These are phyloP conservation scores for Phytophthora sansomeana DNA, from an alignment of 352 stramenopile species.

Conservation along the genomic window DNA sequence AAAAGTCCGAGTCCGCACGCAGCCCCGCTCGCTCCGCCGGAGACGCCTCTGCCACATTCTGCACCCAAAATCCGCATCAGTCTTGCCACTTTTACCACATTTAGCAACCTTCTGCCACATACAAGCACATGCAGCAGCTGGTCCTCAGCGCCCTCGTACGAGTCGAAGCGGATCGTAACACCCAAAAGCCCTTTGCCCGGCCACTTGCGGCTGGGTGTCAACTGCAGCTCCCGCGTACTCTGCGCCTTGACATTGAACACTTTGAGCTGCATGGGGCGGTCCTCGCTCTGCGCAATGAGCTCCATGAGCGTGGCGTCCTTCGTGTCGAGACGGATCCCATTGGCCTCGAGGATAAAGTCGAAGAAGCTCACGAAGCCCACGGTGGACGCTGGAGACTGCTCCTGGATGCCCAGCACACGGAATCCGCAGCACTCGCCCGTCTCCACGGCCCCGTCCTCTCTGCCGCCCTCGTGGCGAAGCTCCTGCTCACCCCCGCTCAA, in stretches of 20 bases:
- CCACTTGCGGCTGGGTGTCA: slow-evolving; percentile 95
- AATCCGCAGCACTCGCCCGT: slow-evolving; percentile 91
- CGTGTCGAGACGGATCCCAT: slow-evolving; percentile 90
- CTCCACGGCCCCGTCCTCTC: slow-evolving; percentile 40
- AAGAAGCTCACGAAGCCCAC: slow-evolving; percentile 97
- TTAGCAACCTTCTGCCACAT: slow-evolving; percentile 11
- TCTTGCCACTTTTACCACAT: not conserved
- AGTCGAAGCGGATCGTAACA: slow-evolving; percentile 98
- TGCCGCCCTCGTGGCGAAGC: slow-evolving; percentile 8
- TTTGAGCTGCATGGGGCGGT: slow-evolving; percentile 69
- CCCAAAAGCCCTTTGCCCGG: slow-evolving; percentile 95
- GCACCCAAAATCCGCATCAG: not conserved
- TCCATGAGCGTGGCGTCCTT: slow-evolving; percentile 92
- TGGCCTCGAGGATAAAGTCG: slow-evolving; percentile 97
- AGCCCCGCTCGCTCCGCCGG: slow-evolving; percentile 93
- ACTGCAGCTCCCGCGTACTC: slow-evolving; percentile 66
- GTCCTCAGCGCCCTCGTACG: slow-evolving; percentile 96
- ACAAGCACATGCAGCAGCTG: slow-evolving; percentile 95
- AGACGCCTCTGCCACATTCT: slow-evolving; percentile 90
- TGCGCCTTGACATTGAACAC: slow-evolving; percentile 89
- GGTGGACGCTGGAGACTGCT: slow-evolving; percentile 90
- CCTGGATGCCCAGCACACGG: slow-evolving; percentile 97
- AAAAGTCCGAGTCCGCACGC: slow-evolving; percentile 91
- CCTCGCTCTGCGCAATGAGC: slow-evolving; percentile 90
- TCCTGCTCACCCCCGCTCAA: slow-evolving; percentile 19